Conservation (phyloP, 164 flowering plant species). For the Hamamelis virginiana region DNA sequence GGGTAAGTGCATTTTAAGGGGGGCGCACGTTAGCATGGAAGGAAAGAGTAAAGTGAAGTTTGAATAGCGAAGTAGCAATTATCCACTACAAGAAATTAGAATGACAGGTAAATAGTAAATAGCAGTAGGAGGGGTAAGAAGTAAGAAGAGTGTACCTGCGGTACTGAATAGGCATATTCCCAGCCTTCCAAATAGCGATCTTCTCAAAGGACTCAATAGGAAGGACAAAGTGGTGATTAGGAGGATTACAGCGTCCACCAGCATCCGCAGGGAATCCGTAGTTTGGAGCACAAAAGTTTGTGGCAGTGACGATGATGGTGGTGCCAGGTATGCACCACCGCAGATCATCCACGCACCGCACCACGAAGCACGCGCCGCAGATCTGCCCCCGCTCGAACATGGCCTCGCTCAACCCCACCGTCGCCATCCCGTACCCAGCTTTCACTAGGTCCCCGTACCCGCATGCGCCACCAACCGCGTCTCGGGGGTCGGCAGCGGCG, state of each 20-base stretch:
- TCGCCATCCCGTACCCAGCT: slow-evolving; percentile 79
- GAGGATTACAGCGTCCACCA: slow-evolving; percentile 87
- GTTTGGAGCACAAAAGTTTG: slow-evolving; percentile 93
- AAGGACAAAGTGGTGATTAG: slow-evolving; percentile 77
- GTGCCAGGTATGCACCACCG: slow-evolving; percentile 91
- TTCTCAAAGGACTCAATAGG: slow-evolving; percentile 94
- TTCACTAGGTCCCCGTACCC: slow-evolving; percentile 76
- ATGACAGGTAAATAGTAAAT: too few species aligned
- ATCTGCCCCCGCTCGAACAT: slow-evolving; percentile 75
- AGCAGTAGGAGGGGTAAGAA: too few species aligned
- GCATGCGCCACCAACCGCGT: slow-evolving; percentile 84
- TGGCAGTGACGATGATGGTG: slow-evolving; percentile 83
- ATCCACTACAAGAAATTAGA: too few species aligned
- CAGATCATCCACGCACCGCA: slow-evolving; percentile 81
- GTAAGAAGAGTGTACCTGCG: slow-evolving; percentile 52
- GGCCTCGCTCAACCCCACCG: slow-evolving; percentile 67
- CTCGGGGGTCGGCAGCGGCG: slow-evolving; percentile 72
- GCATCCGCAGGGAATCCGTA: slow-evolving; percentile 60
- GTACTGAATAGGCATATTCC: slow-evolving; percentile 88
- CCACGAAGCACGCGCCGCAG: slow-evolving; percentile 91
- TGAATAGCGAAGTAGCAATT: too few species aligned
- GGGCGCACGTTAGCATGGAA: too few species aligned
- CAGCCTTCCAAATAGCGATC: slow-evolving; percentile 96
- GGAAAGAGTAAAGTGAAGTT: neutral
- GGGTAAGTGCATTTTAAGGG: too few species aligned